Conservation (phyloP, 192 early-diverging fungal genomes). For the Linnemannia exigua region DNA sequence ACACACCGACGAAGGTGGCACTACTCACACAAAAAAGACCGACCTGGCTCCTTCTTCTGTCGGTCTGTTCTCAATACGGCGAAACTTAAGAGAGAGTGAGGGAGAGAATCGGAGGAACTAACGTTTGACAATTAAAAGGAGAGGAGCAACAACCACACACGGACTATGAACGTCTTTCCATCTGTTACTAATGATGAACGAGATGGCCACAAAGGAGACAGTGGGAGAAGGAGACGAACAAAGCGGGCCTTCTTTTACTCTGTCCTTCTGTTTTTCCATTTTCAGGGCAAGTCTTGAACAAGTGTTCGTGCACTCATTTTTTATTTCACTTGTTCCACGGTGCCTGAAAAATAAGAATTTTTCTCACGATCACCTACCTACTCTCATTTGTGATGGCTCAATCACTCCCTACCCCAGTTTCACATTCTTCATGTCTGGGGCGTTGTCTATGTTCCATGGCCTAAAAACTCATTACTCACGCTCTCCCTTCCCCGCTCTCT, state of each 20-base stretch:
- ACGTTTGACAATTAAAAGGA: not conserved
- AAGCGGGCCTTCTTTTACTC: not conserved
- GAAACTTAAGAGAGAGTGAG: not conserved
- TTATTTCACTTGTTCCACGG: not conserved
- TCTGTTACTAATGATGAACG: not conserved
- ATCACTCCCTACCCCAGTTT: not conserved
- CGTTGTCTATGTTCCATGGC: no score
- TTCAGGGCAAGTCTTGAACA: not conserved
- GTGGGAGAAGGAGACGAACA: no score
- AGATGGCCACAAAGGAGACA: no score
- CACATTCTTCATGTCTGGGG: not conserved
- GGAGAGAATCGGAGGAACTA: not conserved
- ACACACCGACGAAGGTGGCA: not conserved
- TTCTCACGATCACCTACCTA: not conserved
- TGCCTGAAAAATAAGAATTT: slow-evolving; percentile 1
- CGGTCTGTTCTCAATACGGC: not conserved
- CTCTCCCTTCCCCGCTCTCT: not conserved
- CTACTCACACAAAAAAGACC: not conserved
- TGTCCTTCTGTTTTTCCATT: no score
- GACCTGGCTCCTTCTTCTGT: not conserved
- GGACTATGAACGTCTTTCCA: not conserved
- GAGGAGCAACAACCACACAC: not conserved
- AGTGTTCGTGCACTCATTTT: not conserved
- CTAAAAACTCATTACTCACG: no score
- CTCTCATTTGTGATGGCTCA: not conserved